A percentile compares a stretch with the other conserved stretches of the same genome.
These are phyloP conservation scores for Durusdinium trenchii DNA, from an alignment of 73 alveolate species.

Conservation along the genomic window DNA sequence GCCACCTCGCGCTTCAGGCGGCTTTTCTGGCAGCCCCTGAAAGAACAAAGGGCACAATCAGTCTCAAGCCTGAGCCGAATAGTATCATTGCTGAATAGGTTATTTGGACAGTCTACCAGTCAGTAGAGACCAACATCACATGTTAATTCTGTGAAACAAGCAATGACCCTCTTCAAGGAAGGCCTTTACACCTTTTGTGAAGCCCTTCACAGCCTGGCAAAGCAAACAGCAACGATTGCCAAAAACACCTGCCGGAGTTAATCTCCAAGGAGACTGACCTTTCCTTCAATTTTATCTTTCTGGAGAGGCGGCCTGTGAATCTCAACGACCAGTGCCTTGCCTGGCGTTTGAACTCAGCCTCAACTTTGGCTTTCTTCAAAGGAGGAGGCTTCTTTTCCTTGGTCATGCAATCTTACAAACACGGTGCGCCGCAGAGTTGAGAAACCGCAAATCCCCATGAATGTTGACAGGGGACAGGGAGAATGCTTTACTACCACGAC, in stretches of 20 bases:
- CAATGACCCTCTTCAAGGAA: neutral
- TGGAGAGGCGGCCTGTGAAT: neutral
- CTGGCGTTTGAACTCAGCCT: constrained; percentile 38
- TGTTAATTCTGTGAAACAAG: no score
- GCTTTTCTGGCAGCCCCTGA: constrained; percentile 36
- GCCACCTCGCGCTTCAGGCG: neutral
- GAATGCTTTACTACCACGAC: neutral
- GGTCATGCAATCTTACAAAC: no score
- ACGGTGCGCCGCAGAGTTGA: no score
- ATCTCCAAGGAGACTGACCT: neutral
- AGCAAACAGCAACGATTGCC: neutral
- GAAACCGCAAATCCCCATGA: neutral
- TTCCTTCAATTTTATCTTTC: neutral
- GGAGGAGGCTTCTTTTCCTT: constrained; percentile 50
- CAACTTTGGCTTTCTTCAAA: constrained; percentile 24
- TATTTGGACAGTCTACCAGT: no score
- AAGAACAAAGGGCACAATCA: no score
- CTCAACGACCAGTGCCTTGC: neutral
- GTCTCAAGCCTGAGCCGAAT: no score
- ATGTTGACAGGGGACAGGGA: neutral
- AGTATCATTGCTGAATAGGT: no score
- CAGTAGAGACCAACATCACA: no score
- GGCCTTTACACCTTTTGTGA: constrained; percentile 51
- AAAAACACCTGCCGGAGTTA: neutral
- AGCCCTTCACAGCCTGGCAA: constrained; percentile 39